Conservation (phyloP, 805 yeast species). For the Hanseniaspora hatyaiensis region DNA sequence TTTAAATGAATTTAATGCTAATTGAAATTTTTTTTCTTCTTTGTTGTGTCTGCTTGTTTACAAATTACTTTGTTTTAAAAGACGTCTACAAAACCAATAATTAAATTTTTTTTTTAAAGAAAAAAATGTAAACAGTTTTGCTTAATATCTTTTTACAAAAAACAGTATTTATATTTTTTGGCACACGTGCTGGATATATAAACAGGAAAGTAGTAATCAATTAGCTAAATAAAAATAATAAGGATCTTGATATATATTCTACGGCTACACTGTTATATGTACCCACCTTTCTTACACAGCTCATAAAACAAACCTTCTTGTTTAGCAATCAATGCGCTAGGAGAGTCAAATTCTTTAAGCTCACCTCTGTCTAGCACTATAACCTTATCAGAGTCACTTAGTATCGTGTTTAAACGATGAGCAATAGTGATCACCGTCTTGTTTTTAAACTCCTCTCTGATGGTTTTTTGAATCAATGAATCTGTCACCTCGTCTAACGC, state of each 20-base stretch:
- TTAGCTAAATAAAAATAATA: background rate
- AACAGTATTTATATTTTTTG: no score
- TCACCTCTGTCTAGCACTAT: constrained; percentile 60
- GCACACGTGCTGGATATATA: no score
- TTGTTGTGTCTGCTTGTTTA: no score
- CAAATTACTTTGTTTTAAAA: no score
- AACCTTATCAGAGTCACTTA: constrained; percentile 52
- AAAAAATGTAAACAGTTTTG: no score
- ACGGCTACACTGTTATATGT: constrained; percentile 1
- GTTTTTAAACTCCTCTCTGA: constrained; percentile 49
- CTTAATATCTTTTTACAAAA: no score
- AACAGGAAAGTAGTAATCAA: background rate
- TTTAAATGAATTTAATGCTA: no score
- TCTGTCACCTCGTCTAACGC: constrained; percentile 82
- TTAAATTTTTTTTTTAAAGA: no score
- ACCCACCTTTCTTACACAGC: constrained; percentile 34
- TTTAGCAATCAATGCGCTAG: constrained; percentile 38
- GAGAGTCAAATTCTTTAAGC: constrained; percentile 51
- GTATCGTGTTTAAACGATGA: constrained; percentile 65
- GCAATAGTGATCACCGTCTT: constrained; percentile 82
- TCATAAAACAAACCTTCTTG: constrained; percentile 40
- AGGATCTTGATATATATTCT: no score
- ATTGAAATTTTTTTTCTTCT: no score
- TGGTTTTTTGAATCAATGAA: constrained; percentile 61
- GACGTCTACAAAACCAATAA: no score